Base-by-base conservation (phyloP, 140 eudicot species). In the Stevia rebaudiana region DNA sequence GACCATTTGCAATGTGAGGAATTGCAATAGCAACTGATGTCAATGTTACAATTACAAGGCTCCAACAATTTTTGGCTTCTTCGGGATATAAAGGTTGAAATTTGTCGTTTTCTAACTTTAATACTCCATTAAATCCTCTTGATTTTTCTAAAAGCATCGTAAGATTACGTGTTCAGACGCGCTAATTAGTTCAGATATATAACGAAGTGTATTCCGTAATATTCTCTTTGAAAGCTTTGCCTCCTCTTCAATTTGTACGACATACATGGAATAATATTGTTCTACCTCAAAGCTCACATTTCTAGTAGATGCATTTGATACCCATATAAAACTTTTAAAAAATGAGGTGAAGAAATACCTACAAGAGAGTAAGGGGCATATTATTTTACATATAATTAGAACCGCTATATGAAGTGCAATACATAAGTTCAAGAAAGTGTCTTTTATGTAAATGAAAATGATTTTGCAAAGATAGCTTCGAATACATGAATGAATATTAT, bases 31-130 rank as follows among this genome's bases (percentile, higher is more conserved):
- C 40, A 3, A 43, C 43, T 36, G 69, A 21, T 25, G 56, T 24
- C 49, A 63, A 16, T 25, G 69, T 63, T 51, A 63, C 69, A 2
- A 15, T 5, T 10, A 65, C 37, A 11, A 49, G 61, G 48, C 71
- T 65, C 71, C 71, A 51, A 13, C 39, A 67, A 37, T 46, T 43
- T 31, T 13, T 17, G 8, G 9, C n/a, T 63, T 42, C 37, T 44
- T 44, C 16, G 0, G 28, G 33, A 25, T 24, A 19, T 46, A 63
- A 44, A 46, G 11, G 43, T 0, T 21, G 58, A 0, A 64, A 44
- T 17, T 11, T 21, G 5, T 25, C 33, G 31, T 64, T 12, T 31
- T 64, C 46, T 2, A 25, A 46, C 58, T 64, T 11, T 47, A 46
- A 16, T 17, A 30, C 43, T 10, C 70, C 47, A 2, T 17, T 47